A percentile compares a stretch with the other conserved stretches of the same genome.
These are phyloP conservation scores for Senna siamea DNA, from an alignment of 306 rosid genomes.

Conservation along the genomic window DNA sequence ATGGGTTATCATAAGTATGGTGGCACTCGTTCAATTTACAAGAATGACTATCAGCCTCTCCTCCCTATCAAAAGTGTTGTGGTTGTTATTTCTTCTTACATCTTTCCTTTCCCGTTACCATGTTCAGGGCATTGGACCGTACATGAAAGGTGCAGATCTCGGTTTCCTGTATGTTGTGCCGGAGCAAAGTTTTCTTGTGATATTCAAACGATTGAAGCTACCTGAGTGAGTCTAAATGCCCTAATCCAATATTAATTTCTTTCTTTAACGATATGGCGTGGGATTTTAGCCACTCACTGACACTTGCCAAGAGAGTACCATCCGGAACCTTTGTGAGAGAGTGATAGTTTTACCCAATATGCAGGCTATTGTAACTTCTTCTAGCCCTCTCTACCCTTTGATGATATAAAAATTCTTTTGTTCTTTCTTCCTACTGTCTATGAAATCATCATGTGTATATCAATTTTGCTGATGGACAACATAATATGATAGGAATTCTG, in stretches of 20 bases:
- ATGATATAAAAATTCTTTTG: constrained; percentile 3
- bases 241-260: constrained; percentile 14
- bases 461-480: constrained; percentile 53
- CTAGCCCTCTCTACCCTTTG: constrained; percentile 24
- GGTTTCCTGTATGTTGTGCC: constrained; percentile 90
- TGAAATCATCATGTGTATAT: constrained; percentile 50
- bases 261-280: constrained; percentile 16
- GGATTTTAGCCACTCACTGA: constrained; percentile 38
- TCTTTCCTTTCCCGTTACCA: constrained; percentile 27
- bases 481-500: constrained; percentile 30
- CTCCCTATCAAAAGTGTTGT: neutral
- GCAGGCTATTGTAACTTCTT: constrained; percentile 31
- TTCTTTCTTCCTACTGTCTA: constrained; percentile 21
- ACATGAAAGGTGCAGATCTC: constrained; percentile 90
- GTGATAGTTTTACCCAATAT: constrained; percentile 33
- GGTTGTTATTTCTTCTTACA: constrained; percentile 33
- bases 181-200: constrained; percentile 92
- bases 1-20: constrained; percentile 21
- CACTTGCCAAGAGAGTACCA: constrained; percentile 34
- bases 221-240: constrained; percentile 59
- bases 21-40: constrained; percentile 20
- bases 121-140: constrained; percentile 89
- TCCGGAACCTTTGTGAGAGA: constrained; percentile 25
- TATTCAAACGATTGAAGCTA: constrained; percentile 89
- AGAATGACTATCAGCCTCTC: constrained; percentile 27